Conservation (phyloP, 2,329 filamentous ascomycete genomes). For the Emericellopsis cladophorae region DNA sequence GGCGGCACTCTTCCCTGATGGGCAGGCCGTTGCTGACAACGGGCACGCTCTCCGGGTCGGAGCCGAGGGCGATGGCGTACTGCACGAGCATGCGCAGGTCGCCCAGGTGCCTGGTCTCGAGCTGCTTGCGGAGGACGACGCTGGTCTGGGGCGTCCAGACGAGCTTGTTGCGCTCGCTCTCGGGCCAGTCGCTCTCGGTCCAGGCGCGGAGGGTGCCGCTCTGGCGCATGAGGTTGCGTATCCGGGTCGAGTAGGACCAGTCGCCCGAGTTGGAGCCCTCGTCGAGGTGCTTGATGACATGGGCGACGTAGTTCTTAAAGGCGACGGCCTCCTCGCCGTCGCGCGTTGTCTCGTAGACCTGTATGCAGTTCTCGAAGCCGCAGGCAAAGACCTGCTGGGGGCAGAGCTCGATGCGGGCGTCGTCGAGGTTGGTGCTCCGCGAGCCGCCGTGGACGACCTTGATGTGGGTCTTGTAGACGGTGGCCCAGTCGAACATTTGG, state of each 20-base stretch:
- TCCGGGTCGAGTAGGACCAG: slow-evolving; percentile 30
- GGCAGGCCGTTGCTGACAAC: slow-evolving; percentile 21
- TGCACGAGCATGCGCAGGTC: slow-evolving; percentile 24
- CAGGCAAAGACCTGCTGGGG: slow-evolving; percentile 35
- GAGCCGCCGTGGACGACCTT: slow-evolving; percentile 29
- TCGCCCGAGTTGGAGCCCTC: slow-evolving; percentile 22
- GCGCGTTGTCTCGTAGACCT: slow-evolving; percentile 26
- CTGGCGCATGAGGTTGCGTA: slow-evolving; percentile 31
- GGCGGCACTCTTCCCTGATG: slow-evolving; percentile 19
- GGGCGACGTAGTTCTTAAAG: slow-evolving; percentile 31
- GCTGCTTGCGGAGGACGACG: slow-evolving; percentile 25
- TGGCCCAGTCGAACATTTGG: slow-evolving; percentile 33
- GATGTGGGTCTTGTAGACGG: slow-evolving; percentile 32
- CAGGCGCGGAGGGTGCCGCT: slow-evolving; percentile 21
- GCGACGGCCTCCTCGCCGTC: slow-evolving; percentile 23
- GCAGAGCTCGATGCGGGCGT: slow-evolving; percentile 28
- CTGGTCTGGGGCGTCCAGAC: slow-evolving; percentile 29
- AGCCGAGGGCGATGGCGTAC: slow-evolving; percentile 24
- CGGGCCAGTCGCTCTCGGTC: slow-evolving; percentile 20
- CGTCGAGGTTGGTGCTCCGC: slow-evolving; percentile 22
- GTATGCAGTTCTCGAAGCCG: slow-evolving; percentile 29
- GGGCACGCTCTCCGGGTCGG: slow-evolving; percentile 14
- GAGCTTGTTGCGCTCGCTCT: slow-evolving; percentile 18
- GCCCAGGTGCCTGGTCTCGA: slow-evolving; percentile 30
- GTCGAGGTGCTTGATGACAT: slow-evolving; percentile 34